Percentiles rank a stretch among this genome's conserved stretches.
These are phyloP conservation scores for Candida piceae DNA, from an alignment of 805 yeast genomes.

Conservation along the genomic window DNA sequence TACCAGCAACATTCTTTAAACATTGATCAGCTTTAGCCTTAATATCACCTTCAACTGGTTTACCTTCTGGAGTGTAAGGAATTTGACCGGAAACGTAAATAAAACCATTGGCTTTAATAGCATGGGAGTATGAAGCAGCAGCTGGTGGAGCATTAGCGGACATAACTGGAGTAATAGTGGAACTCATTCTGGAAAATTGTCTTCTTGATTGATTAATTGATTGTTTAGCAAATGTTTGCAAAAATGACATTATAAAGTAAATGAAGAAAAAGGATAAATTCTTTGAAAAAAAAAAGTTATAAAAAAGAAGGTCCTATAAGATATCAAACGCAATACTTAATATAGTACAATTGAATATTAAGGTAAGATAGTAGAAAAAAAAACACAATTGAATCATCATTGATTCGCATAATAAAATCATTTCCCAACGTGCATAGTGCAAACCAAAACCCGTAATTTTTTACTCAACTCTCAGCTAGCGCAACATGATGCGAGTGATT, in stretches of 20 bases:
- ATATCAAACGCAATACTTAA: too few species aligned
- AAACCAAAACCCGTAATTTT: too few species aligned
- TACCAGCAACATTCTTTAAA: constrained; percentile 59
- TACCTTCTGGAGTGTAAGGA: constrained; percentile 80
- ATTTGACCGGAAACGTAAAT: constrained; percentile 94
- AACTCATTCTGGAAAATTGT: constrained; percentile 27
- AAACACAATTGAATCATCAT: not conserved
- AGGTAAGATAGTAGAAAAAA: too few species aligned
- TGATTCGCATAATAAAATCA: not conserved
- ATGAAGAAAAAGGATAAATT: too few species aligned
- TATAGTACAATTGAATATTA: too few species aligned
- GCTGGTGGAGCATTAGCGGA: constrained; percentile 89
- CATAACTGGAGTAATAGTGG: constrained; percentile 41
- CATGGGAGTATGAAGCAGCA: constrained; percentile 95
- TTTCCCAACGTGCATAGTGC: too few species aligned
- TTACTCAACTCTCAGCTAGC: too few species aligned
- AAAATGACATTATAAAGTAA: constrained; percentile 4
- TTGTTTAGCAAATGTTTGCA: constrained; percentile 12
- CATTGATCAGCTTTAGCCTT: constrained; percentile 75
- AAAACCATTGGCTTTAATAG: constrained; percentile 85
- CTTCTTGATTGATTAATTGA: constrained; percentile 10
- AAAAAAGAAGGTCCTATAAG: too few species aligned
- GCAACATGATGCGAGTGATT: too few species aligned
- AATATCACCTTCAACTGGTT: constrained; percentile 71
- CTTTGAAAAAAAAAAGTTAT: too few species aligned